These are phyloP conservation scores for Colletotrichum spaethianum DNA, from an alignment of 2,329 filamentous ascomycete genomes.

Conservation along the genomic window DNA sequence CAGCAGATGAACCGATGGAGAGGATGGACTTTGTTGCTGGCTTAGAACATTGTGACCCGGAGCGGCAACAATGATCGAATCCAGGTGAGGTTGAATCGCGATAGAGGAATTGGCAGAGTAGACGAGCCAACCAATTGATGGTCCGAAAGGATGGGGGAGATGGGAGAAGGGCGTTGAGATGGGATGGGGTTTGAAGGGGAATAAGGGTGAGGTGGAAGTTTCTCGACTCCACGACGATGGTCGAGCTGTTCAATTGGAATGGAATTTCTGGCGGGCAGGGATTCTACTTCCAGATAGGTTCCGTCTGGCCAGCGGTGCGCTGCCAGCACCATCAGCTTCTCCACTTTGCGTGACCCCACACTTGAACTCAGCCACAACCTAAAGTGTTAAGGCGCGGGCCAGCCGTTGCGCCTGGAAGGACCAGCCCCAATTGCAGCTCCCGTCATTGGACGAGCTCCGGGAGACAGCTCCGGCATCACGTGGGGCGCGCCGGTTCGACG, in stretches of 20 bases:
- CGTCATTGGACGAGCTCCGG: neutral
- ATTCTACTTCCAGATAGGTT: slow-evolving; percentile 37
- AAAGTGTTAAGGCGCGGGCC: slow-evolving; percentile 32
- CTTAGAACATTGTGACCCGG: slow-evolving; percentile 56
- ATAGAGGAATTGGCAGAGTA: slow-evolving; percentile 43
- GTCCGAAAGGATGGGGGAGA: slow-evolving; percentile 45
- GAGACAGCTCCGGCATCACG: neutral
- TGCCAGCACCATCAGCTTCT: neutral
- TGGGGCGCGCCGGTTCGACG: neutral
- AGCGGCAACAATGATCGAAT: slow-evolving; percentile 46
- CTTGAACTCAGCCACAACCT: slow-evolving; percentile 40
- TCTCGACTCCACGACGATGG: slow-evolving; percentile 51
- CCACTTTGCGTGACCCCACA: slow-evolving; percentile 32
- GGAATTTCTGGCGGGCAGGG: slow-evolving; percentile 40
- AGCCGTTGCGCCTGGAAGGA: slow-evolving; percentile 8
- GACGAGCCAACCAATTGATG: slow-evolving; percentile 31
- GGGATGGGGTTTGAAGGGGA: slow-evolving; percentile 45
- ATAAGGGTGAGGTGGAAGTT: slow-evolving; percentile 61
- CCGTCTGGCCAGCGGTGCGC: slow-evolving; percentile 22
- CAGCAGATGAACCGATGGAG: slow-evolving; percentile 39
- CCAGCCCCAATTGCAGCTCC: neutral
- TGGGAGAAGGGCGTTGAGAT: slow-evolving; percentile 45
- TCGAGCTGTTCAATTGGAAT: slow-evolving; percentile 41
- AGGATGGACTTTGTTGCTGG: slow-evolving; percentile 34
- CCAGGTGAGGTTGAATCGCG: slow-evolving; percentile 55